A percentile compares a stretch with the other conserved stretches of the same genome.
phyloP scores from a whole-genome alignment of 805 yeast genomes.

The Naumovozyma baii region DNA sequence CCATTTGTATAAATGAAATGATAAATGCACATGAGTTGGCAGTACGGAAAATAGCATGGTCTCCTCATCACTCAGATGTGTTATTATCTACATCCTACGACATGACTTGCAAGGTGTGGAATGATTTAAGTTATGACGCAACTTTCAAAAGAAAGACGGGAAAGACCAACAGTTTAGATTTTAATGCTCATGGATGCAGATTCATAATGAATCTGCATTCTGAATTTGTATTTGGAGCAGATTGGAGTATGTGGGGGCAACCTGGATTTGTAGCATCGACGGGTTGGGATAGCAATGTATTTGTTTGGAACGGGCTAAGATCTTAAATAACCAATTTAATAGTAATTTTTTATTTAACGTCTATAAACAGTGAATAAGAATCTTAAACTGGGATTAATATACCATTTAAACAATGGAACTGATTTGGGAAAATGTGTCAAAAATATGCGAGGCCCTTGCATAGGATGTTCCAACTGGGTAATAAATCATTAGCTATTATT shows the following conservation, averaged over 20 bases:
- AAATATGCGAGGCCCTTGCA: too few species aligned
- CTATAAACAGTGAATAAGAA: too few species aligned
- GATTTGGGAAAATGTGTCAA: too few species aligned
- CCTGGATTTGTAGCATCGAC: conserved; percentile 93
- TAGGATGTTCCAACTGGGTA: too few species aligned
- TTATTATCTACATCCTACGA: conserved; percentile 77
- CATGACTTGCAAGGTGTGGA: conserved; percentile 87
- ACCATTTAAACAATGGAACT: too few species aligned
- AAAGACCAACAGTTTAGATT: conserved; percentile 37
- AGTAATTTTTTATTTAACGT: too few species aligned
- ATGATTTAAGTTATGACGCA: conserved; percentile 53
- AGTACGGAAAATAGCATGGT: conserved; percentile 73
- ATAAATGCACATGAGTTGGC: conserved; percentile 80
- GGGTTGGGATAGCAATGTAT: conserved; percentile 95
- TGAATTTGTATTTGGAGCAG: conserved; percentile 89
- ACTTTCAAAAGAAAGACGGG: conserved; percentile 33
- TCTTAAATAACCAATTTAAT: too few species aligned
- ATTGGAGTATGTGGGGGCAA: conserved; percentile 94
- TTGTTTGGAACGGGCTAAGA: conserved; percentile 63
- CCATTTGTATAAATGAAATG: conserved; percentile 58
- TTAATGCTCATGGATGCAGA: conserved; percentile 41
- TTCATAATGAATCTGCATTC: conserved; percentile 51
- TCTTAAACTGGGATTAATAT: too few species aligned
- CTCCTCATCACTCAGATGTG: conserved; percentile 71
- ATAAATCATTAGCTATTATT: too few species aligned